Evolutionary conservation across 2,329 filamentous ascomycete species (phyloP).

Genomic region (Fusarium multiceps): DNA sequence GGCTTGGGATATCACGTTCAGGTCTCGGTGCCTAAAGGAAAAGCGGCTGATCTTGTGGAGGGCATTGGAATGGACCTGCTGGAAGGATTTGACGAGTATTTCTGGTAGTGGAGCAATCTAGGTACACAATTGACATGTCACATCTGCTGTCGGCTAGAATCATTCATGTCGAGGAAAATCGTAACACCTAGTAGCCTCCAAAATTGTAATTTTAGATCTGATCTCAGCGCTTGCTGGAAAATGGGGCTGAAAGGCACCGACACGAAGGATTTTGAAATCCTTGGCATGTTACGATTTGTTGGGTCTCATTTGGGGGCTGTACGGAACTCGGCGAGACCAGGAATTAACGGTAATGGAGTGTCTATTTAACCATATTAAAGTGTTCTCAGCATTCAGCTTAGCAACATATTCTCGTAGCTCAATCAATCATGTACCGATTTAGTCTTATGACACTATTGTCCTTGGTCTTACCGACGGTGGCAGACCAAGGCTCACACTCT

Average conservation of each 20-base stretch:
- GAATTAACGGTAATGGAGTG: not conserved
- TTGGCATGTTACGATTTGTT: constrained; percentile 1
- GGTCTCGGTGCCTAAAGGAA: not conserved
- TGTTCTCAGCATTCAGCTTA: rapidly evolving
- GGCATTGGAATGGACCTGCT: not conserved
- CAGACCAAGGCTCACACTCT: not conserved
- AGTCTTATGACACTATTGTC: not conserved
- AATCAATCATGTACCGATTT: not conserved
- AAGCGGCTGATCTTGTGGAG: not conserved
- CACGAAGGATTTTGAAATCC: not conserved
- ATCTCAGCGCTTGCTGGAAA: too few species aligned
- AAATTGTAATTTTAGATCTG: not conserved
- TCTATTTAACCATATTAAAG: not conserved
- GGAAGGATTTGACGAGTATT: not conserved
- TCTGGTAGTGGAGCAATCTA: not conserved
- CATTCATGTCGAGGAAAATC: not conserved
- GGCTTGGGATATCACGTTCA: not conserved
- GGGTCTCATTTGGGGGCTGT: not conserved
- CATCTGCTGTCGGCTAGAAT: not conserved
- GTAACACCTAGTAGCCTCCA: not conserved
- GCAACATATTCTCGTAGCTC: not conserved
- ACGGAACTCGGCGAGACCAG: not conserved
- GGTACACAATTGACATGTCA: not conserved
- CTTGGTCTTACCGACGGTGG: not conserved
- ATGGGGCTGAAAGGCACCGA: not conserved